Conservation (phyloP, 257 asterid genomes). For the Phtheirospermum japonicum region DNA sequence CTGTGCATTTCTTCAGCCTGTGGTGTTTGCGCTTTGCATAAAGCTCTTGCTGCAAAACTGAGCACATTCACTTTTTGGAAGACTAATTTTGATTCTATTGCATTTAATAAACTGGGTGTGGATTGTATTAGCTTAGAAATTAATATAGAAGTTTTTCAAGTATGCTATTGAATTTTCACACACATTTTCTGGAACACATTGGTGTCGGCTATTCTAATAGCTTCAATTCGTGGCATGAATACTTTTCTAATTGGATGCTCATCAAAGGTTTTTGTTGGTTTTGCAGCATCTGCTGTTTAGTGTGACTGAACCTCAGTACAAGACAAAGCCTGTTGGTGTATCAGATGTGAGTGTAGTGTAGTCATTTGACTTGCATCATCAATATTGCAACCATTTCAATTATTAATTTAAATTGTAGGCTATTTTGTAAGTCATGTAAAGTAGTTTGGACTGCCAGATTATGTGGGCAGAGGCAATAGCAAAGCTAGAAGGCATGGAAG, state of each 20-base stretch:
- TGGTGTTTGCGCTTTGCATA: slow-evolving; percentile 1
- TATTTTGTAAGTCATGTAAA: slow-evolving; percentile 35
- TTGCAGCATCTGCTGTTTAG: slow-evolving; percentile 94
- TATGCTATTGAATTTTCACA: slow-evolving; percentile 8
- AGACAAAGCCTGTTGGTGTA: slow-evolving; percentile 83
- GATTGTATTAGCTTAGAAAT: slow-evolving; percentile 5
- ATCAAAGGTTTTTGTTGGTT: slow-evolving; percentile 30
- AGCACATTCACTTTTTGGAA: slow-evolving; percentile 7
- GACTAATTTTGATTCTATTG: slow-evolving; percentile 10
- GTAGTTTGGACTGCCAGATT: slow-evolving; percentile 62
- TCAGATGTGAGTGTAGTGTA: slow-evolving; percentile 80
- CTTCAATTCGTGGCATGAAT: slow-evolving; percentile 12
- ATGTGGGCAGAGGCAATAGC: slow-evolving; percentile 99
- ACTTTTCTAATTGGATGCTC: slow-evolving; percentile 23
- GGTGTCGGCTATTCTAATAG: slow-evolving; percentile 1
- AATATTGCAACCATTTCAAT: slow-evolving; percentile 16
- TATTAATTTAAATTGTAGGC: slow-evolving; percentile 13
- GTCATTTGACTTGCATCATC: slow-evolving; percentile 15
- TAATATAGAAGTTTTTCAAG: slow-evolving; percentile 2
- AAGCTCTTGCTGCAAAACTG: slow-evolving; percentile 12
- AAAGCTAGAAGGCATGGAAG: slow-evolving; percentile 97
- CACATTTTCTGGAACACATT: background rate
- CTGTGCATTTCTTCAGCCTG: background rate
- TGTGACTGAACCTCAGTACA: slow-evolving; percentile 80
- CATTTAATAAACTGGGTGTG: slow-evolving; percentile 7